Evolutionary conservation across 768 basidiomycete genomes (phyloP), one percentile per base, ranked within the genome.

Genomic region (Tulasnella calospora): DNA sequence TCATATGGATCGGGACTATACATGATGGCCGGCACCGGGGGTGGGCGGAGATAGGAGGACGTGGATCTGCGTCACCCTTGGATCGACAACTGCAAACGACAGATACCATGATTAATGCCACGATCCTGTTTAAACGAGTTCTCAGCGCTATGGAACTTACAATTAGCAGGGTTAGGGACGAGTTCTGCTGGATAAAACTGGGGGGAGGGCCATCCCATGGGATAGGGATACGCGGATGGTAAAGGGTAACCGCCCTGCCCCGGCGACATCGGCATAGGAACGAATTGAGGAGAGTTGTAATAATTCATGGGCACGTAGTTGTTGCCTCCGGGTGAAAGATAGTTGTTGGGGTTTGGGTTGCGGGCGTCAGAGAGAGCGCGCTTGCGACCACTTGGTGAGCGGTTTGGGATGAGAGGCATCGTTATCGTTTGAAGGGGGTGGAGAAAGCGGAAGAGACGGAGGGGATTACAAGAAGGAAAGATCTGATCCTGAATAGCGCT

Each of bases 151-250:
- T 33, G 36, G 23, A 67, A 40, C 75, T 36, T 33, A 76, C 75
- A 40, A 33, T 57, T 17, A 38, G 44, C 36, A 23, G 71, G 38
- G 30, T 27, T 15, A 30, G 74, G 44, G 9, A 41, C 40, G 10
- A 76, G 35, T 19, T 76, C 75, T 7, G 57, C 57, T 35, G 75
- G 75, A 41, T 76, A 76, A 27, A 76, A 57, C 21, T 76, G 30
- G n/a, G 75, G 75, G 2, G 75, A 76, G 30, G 75, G 75, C 75
- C 75, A 76, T 38, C 55, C 75, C 75, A 76, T 76, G 1, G 75
- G 75, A 57, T 61, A 76, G 35, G 75, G 51, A 76, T 36, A 30
- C n/a, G 40, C 27, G 47, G 47, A 57, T 13, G 75, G 74, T 33
- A 51, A 21, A 35, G 46, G 30, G 40, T 55, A 40, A 38, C 61